Conservation (phyloP, 345 rosid species). For the Clarkia xantiana region DNA sequence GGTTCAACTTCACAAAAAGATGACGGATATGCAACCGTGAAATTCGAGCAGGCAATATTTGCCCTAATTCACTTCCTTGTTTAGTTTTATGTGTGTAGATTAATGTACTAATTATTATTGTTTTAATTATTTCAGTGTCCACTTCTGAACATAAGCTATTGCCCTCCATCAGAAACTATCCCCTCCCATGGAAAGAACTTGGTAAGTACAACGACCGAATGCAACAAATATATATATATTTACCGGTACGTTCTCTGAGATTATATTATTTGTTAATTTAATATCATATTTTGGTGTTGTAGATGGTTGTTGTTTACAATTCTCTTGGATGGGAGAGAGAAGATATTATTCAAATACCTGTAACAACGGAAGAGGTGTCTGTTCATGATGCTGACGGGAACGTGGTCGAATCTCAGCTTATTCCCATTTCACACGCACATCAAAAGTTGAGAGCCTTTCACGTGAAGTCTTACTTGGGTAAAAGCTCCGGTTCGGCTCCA, state of each 20-base stretch:
- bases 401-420: slow-evolving; percentile 66
- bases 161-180: slow-evolving; percentile 67
- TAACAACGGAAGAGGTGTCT: slow-evolving; percentile 39
- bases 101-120: background rate
- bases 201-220: slow-evolving; percentile 30
- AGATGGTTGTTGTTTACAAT: slow-evolving; percentile 76
- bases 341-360: slow-evolving; percentile 75
- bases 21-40: slow-evolving; percentile 20
- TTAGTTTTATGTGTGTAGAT: no score
- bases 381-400: slow-evolving; percentile 74
- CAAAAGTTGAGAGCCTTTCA: slow-evolving; percentile 42
- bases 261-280: slow-evolving; percentile 9
- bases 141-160: slow-evolving; percentile 85
- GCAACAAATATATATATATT: slow-evolving; percentile 4
- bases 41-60: slow-evolving; percentile 61
- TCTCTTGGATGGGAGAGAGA: slow-evolving; percentile 94
- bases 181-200: slow-evolving; percentile 47
- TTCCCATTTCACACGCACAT: slow-evolving; percentile 59
- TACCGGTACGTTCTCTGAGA: no score
- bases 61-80: no score
- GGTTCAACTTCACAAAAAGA: slow-evolving; percentile 22
- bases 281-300: slow-evolving; percentile 11
- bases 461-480: slow-evolving; percentile 67
- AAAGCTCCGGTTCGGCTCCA: slow-evolving; percentile 34
- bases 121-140: slow-evolving; percentile 46